Evolutionary conservation across 2,329 filamentous ascomycete species (phyloP).

Genomic region (Diaporthe caulivora): DNA sequence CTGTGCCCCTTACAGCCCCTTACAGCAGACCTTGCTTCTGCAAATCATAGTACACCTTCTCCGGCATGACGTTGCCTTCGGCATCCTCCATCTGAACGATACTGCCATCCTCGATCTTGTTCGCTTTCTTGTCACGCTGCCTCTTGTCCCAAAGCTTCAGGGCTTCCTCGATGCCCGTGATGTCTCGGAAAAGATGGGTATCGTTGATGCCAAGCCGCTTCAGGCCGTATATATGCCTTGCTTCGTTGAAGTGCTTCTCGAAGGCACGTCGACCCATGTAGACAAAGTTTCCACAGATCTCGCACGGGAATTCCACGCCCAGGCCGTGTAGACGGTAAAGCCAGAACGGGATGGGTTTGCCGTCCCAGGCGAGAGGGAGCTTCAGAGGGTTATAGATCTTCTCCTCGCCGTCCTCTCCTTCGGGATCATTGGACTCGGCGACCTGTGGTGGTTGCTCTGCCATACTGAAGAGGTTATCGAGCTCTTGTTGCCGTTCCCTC

Average conservation of each 20-base stretch:
- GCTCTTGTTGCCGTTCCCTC: slow-evolving; percentile 91
- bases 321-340: slow-evolving; percentile 96
- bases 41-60: slow-evolving; percentile 97
- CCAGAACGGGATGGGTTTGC: slow-evolving; percentile 99
- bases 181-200: slow-evolving; percentile 91
- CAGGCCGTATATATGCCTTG: slow-evolving; percentile 90
- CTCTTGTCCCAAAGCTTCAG: slow-evolving; percentile 93
- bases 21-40: slow-evolving; percentile 89
- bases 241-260: slow-evolving; percentile 98
- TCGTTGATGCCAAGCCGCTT: slow-evolving; percentile 96
- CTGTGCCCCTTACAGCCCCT: slow-evolving; percentile 42
- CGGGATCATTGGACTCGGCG: slow-evolving; percentile 71
- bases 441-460: slow-evolving; percentile 60
- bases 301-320: slow-evolving; percentile 94
- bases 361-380: slow-evolving; percentile 95
- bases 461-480: slow-evolving; percentile 82
- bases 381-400: slow-evolving; percentile 98
- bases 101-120: slow-evolving; percentile 80
- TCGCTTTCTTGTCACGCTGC: slow-evolving; percentile 84
- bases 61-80: slow-evolving; percentile 98
- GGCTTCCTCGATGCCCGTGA: slow-evolving; percentile 91
- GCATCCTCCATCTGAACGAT: slow-evolving; percentile 99
- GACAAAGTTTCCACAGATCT: slow-evolving; percentile 98
- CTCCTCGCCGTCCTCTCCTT: slow-evolving; percentile 83
- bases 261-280: slow-evolving; percentile 97